Evolutionary conservation across 495 filamentous ascomycete genomes (phyloP), one percentile per base, ranked within the genome.

Genomic region (Xylaria venustula): DNA sequence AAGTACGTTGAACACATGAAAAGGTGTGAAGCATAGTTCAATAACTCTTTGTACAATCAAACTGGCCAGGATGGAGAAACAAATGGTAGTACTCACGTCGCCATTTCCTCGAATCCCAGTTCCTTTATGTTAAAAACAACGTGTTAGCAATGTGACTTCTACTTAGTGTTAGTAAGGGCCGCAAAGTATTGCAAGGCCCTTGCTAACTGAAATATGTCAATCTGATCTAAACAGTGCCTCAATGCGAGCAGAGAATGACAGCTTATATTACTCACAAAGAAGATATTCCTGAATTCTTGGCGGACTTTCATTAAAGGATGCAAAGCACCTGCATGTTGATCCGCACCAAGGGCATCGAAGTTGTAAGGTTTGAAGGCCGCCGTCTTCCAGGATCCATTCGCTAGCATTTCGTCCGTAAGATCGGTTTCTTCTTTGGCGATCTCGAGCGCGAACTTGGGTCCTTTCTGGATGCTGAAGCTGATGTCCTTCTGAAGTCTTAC

Each of bases 231-330:
- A n/a, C n/a, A n/a, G n/a, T n/a, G n/a, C n/a, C n/a, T n/a, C n/a
- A n/a, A n/a, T n/a, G n/a, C n/a, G n/a, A n/a, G n/a, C n/a, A n/a
- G n/a, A n/a, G n/a, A n/a, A n/a, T n/a, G n/a, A n/a, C n/a, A n/a
- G n/a, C n/a, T n/a, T n/a, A n/a, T n/a, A n/a, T n/a, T n/a, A n/a
- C n/a, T n/a, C n/a, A n/a, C 55, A 75, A 98, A 98, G 86, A 98
- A 97, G 73, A 97, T 97, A 69, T 91, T 89, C 46, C 94, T 84
- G 83, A 98, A 95, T 75, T 97, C 94, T 60, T 88, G 81, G 48
- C 93, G 87, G 60, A 97, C 93, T 77, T 97, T 97, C 75, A 90
- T 97, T 65, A 98, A 79, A 2, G 94, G 94, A 77, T 98, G 93
- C 61, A 98, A 78, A 22, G 94, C 90, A 48, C 93, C 93, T n/a